Conservation (phyloP, 2,329 filamentous ascomycete species). For the Pyrenochaeta sp. region DNA sequence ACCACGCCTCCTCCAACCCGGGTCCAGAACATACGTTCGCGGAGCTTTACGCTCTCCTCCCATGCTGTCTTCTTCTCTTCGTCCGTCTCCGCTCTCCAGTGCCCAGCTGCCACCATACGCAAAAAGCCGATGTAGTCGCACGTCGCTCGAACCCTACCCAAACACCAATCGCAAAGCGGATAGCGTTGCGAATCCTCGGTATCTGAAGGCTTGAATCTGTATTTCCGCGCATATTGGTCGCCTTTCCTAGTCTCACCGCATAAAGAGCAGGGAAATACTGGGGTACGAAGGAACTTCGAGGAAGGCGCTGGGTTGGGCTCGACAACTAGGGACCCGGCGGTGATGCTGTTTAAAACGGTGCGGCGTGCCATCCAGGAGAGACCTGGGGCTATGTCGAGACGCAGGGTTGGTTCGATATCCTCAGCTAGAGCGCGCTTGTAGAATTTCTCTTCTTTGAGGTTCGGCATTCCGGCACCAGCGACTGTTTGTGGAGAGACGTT, state of each 20-base stretch:
- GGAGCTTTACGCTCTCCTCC: slow-evolving; percentile 89
- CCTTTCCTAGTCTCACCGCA: slow-evolving; percentile 85
- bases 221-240: slow-evolving; percentile 75
- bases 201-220: slow-evolving; percentile 90
- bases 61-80: slow-evolving; percentile 88
- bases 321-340: slow-evolving; percentile 85
- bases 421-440: slow-evolving; percentile 90
- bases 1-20: slow-evolving; percentile 91
- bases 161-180: slow-evolving; percentile 87
- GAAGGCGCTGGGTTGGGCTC: slow-evolving; percentile 69
- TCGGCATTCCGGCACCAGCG: slow-evolving; percentile 55
- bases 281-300: slow-evolving; percentile 63
- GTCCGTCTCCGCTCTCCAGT: slow-evolving; percentile 83
- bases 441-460: slow-evolving; percentile 89
- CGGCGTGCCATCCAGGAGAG: slow-evolving; percentile 93
- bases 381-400: slow-evolving; percentile 87
- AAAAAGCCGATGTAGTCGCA: slow-evolving; percentile 95
- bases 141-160: slow-evolving; percentile 81
- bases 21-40: slow-evolving; percentile 98
- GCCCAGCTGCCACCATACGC: slow-evolving; percentile 88
- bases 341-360: slow-evolving; percentile 82
- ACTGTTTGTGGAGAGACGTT: slow-evolving; percentile 48
- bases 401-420: slow-evolving; percentile 92
- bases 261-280: slow-evolving; percentile 77
- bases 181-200: slow-evolving; percentile 87